Evolutionary conservation across 2,329 filamentous ascomycete genomes (phyloP).

Genomic region (Colletotrichum lentis): DNA sequence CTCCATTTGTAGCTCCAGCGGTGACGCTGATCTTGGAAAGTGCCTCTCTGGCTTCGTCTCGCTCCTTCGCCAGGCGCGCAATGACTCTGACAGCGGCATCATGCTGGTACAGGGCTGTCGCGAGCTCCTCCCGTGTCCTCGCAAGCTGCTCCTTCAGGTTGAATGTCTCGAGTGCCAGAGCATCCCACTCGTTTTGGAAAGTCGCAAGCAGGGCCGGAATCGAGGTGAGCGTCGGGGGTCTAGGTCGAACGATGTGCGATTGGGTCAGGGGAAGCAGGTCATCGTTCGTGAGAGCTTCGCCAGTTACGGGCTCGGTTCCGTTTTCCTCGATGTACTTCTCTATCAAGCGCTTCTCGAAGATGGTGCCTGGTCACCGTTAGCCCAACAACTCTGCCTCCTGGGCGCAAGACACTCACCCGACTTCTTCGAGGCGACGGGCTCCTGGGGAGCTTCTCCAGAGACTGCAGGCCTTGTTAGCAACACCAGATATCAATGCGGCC

Average conservation of each 20-base stretch:
- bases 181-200: conserved; percentile 99
- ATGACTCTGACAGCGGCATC: conserved; percentile 97
- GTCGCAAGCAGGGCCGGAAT: conserved; percentile 92
- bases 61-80: conserved; percentile 85
- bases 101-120: conserved; percentile 93
- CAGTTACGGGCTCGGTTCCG: conserved; percentile 89
- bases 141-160: conserved; percentile 88
- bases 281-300: conserved; percentile 81
- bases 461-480: conserved; percentile 62
- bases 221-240: conserved; percentile 92
- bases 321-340: conserved; percentile 94
- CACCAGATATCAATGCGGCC: neutral
- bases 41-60: conserved; percentile 90
- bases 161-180: conserved; percentile 88
- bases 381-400: neutral
- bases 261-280: conserved; percentile 91
- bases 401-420: conserved; percentile 69
- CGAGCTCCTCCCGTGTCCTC: conserved; percentile 91
- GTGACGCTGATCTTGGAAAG: conserved; percentile 84
- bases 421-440: conserved; percentile 93
- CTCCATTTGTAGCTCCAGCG: conserved; percentile 65
- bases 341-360: conserved; percentile 95
- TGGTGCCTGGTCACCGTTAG: conserved; percentile 65
- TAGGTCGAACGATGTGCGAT: conserved; percentile 82
- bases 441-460: conserved; percentile 94